A percentile compares a stretch with the other conserved stretches of the same genome.
These are phyloP conservation scores for Solanum sparsipilum DNA, from an alignment of 257 asterid species.

Conservation along the genomic window DNA sequence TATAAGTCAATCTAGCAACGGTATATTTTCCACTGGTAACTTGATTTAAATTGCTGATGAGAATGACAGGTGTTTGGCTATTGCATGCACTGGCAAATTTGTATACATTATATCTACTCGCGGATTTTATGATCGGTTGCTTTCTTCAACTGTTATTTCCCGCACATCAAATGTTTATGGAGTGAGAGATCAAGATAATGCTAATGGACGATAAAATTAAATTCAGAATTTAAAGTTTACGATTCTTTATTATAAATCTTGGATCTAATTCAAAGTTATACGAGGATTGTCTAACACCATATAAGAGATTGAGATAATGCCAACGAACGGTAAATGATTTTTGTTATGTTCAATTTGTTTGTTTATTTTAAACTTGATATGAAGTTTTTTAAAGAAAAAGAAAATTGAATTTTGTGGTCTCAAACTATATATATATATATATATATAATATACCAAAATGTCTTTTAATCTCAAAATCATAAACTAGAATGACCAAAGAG, in stretches of 20 bases:
- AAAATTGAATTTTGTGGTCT: no score
- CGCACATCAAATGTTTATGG: not conserved
- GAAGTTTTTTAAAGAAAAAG: not conserved
- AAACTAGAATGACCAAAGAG: no score
- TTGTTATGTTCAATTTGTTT: no score
- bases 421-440: no score
- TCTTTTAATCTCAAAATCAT: no score
- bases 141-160: not conserved
- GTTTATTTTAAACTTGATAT: no score
- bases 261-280: no score
- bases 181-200: not conserved
- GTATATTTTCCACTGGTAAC: not conserved
- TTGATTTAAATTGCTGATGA: not conserved
- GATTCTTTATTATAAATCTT: no score
- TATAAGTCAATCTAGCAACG: no score
- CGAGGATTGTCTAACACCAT: no score
- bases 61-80: not conserved
- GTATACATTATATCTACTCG: not conserved
- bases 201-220: rapidly evolving
- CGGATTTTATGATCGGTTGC: not conserved
- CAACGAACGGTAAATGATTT: no score
- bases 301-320: not conserved
- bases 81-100: not conserved
- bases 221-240: not conserved
- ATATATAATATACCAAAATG: no score